A percentile compares a stretch with the other conserved stretches of the same genome.
These are phyloP conservation scores for Macrolepiota dolichaula DNA, from an alignment of 768 basidiomycete species.

Conservation along the genomic window DNA sequence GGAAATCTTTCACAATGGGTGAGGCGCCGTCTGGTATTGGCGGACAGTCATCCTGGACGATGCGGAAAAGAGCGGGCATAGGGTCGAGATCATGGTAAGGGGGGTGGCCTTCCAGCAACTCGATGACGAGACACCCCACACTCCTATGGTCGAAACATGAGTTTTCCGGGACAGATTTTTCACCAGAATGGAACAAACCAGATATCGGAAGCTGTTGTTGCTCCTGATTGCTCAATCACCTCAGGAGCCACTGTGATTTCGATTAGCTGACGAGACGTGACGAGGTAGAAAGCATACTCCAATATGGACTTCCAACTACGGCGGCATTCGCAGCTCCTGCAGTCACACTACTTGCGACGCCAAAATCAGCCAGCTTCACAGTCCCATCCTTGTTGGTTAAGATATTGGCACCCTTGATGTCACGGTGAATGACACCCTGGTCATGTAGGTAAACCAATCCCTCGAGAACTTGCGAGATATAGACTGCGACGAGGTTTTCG, in stretches of 20 bases:
- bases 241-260: slow-evolving; percentile 84
- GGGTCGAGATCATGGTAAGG: slow-evolving; percentile 96
- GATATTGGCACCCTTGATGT: slow-evolving; percentile 99
- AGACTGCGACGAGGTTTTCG: slow-evolving; percentile 93
- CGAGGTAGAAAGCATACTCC: slow-evolving; percentile 62
- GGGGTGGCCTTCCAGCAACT: slow-evolving; percentile 86
- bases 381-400: slow-evolving; percentile 98
- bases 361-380: slow-evolving; percentile 99
- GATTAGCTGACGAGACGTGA: slow-evolving; percentile 7
- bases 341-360: slow-evolving; percentile 76
- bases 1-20: slow-evolving; percentile 93
- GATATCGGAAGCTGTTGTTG: slow-evolving; percentile 95
- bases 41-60: slow-evolving; percentile 97
- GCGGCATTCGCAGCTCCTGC: slow-evolving; percentile 80
- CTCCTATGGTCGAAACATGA: slow-evolving; percentile 42
- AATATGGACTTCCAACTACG: slow-evolving; percentile 97
- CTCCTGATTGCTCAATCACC: slow-evolving; percentile 96
- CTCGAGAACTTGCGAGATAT: slow-evolving; percentile 94
- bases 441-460: slow-evolving; percentile 97
- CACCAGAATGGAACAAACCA: slow-evolving; percentile 40
- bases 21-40: slow-evolving; percentile 95
- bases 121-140: slow-evolving; percentile 97
- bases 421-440: slow-evolving; percentile 98
- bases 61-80: slow-evolving; percentile 97
- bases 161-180: neutral